Evolutionary conservation across 2,329 filamentous ascomycete genomes (phyloP).

Genomic region (Verticillium dahliae): DNA sequence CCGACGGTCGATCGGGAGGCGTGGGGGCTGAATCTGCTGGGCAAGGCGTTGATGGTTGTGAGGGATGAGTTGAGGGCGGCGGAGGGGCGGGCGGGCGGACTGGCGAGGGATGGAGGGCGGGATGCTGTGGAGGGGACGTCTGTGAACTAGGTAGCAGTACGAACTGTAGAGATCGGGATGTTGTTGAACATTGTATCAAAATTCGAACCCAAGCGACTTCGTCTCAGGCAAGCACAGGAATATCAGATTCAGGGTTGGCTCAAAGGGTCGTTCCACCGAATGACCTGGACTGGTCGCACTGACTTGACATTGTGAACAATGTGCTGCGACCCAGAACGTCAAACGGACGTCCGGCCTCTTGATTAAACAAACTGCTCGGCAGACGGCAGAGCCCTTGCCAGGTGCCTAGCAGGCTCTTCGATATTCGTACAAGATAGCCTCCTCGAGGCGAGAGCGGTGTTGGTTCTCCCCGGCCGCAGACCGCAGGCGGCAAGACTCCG

Average conservation of each 20-base stretch:
- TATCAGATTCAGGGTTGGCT: no score
- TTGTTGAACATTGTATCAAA: no score
- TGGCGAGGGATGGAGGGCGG: background rate
- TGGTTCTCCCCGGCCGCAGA: background rate
- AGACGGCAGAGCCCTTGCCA: background rate
- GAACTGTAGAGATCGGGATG: no score
- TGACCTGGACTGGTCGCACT: no score
- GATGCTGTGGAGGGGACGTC: background rate
- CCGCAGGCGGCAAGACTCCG: background rate
- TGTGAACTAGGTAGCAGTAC: background rate
- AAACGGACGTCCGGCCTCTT: background rate
- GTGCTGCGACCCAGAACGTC: background rate
- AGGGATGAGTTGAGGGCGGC: conserved; percentile 43
- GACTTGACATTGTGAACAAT: background rate
- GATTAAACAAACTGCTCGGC: background rate
- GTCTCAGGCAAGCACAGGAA: no score
- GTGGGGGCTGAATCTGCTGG: conserved; percentile 62
- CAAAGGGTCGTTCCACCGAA: no score
- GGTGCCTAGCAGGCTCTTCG: background rate
- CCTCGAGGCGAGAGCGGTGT: conserved; percentile 3
- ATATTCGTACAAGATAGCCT: conserved; percentile 1
- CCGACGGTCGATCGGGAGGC: conserved; percentile 28
- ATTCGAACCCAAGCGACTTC: no score
- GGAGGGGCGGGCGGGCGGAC: conserved; percentile 3
- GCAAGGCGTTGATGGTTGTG: conserved; percentile 54